Conservation (phyloP, 164 flowering plant species). For the Dillenia turbinata region DNA sequence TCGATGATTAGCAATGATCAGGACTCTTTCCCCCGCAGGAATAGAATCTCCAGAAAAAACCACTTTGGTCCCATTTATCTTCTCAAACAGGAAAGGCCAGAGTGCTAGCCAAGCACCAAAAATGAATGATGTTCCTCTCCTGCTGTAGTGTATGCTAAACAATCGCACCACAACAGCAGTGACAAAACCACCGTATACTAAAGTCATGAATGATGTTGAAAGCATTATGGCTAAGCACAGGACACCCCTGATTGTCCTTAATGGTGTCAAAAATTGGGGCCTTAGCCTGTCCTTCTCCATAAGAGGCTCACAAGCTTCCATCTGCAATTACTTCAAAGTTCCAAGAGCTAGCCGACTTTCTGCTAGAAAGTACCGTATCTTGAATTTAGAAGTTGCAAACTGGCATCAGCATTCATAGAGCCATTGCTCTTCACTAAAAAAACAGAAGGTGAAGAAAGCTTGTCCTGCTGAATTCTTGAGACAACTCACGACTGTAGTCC, state of each 20-base stretch:
- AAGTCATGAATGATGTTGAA: slow-evolving; percentile 68
- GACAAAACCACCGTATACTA: slow-evolving; percentile 51
- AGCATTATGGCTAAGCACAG: slow-evolving; percentile 65
- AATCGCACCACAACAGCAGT: slow-evolving; percentile 43
- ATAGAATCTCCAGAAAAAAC: slow-evolving; percentile 74
- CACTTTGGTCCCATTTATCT: slow-evolving; percentile 80
- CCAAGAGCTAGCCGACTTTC: too few species aligned
- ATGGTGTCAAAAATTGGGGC: slow-evolving; percentile 49
- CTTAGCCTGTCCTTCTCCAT: slow-evolving; percentile 15
- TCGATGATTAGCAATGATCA: slow-evolving; percentile 85
- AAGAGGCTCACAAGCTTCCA: slow-evolving; percentile 26
- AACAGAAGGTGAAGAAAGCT: too few species aligned
- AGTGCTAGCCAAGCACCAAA: slow-evolving; percentile 81
- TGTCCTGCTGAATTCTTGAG: too few species aligned
- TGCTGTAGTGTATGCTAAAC: slow-evolving; percentile 71
- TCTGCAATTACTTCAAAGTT: background rate
- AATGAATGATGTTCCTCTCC: slow-evolving; percentile 52
- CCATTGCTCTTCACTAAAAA: too few species aligned
- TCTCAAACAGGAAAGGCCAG: slow-evolving; percentile 95
- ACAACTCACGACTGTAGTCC: too few species aligned
- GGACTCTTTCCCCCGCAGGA: slow-evolving; percentile 64
- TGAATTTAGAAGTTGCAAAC: too few species aligned
- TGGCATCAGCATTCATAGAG: too few species aligned
- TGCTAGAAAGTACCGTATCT: too few species aligned
- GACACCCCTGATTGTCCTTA: slow-evolving; percentile 63